Conservation (phyloP, 371 early-diverging fungal genomes). For the Haplosporangium sp. region DNA sequence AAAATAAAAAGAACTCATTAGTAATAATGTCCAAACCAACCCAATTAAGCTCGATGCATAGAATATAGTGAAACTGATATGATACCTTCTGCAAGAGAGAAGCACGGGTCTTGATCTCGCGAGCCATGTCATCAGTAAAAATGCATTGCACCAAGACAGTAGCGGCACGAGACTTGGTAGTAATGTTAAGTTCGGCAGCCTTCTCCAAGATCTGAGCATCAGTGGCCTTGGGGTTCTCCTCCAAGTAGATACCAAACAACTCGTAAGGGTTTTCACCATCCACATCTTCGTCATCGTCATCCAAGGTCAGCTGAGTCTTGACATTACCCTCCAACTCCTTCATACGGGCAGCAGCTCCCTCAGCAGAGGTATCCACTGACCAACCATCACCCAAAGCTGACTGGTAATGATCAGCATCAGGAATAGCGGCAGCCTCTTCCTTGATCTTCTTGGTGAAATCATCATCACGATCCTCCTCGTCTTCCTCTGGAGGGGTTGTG, state of each 20-base stretch:
- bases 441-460: conserved; percentile 80
- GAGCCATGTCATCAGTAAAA: conserved; percentile 73
- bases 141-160: conserved; percentile 82
- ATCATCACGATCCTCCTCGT: conserved; percentile 71
- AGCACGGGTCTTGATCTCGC: conserved; percentile 73
- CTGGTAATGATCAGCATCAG: conserved; percentile 61
- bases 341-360: conserved; percentile 84
- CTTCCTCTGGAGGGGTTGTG: conserved; percentile 61
- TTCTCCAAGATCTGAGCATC: conserved; percentile 82
- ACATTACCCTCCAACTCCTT: conserved; percentile 69
- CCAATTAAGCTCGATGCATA: not conserved
- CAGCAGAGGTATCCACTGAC: conserved; percentile 84
- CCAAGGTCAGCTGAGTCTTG: conserved; percentile 61
- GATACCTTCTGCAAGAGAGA: conserved; percentile 68
- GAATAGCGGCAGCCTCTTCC: conserved; percentile 75
- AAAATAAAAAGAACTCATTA: too few relatives aligned
- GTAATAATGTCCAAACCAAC: too few relatives aligned
- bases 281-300: conserved; percentile 72
- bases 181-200: conserved; percentile 82
- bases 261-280: conserved; percentile 80
- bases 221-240: conserved; percentile 61
- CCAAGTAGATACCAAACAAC: conserved; percentile 75
- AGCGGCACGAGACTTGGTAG: conserved; percentile 80
- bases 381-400: conserved; percentile 87
- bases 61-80: not conserved